Conservation (phyloP, 2,329 filamentous ascomycete genomes). For the Sarocladium brachiariae region DNA sequence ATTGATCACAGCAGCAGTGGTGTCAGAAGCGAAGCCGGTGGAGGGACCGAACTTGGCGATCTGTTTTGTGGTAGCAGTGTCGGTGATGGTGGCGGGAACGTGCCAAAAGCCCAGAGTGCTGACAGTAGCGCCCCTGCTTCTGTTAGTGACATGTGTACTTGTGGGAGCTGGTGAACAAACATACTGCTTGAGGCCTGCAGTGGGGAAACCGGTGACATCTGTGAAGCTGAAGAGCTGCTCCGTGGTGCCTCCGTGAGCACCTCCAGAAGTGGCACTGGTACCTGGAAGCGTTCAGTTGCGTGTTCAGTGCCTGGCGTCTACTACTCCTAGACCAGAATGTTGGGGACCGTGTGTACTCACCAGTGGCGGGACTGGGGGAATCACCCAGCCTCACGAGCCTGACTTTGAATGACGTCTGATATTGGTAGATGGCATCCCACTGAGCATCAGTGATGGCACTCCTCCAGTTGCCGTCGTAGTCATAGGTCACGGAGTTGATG, state of each 20-base stretch:
- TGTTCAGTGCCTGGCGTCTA: too few species aligned
- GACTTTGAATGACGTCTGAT: conserved; percentile 51
- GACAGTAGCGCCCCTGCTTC: conserved; percentile 31
- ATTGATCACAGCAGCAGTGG: conserved; percentile 54
- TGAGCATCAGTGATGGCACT: conserved; percentile 50
- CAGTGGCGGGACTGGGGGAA: conserved; percentile 45
- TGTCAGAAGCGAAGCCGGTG: conserved; percentile 28
- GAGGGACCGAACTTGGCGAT: conserved; percentile 46
- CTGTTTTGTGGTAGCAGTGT: conserved; percentile 44
- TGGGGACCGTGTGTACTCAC: conserved; percentile 22
- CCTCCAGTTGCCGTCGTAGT: conserved; percentile 39
- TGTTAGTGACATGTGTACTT: not conserved
- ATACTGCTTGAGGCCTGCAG: conserved; percentile 43
- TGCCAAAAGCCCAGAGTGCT: conserved; percentile 49
- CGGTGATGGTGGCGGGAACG: conserved; percentile 48
- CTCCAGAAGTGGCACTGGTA: not conserved
- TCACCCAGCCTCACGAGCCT: conserved; percentile 55
- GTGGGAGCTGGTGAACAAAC: not conserved
- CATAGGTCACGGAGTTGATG: conserved; percentile 46
- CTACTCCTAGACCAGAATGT: too few species aligned
- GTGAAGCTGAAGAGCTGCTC: conserved; percentile 48
- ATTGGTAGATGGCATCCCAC: conserved; percentile 48
- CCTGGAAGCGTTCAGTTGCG: too few species aligned
- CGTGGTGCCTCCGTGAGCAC: conserved; percentile 23
- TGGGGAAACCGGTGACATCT: conserved; percentile 45